Evolutionary conservation across 768 basidiomycete genomes (phyloP).

Genomic region (Pulveroboletus frians): DNA sequence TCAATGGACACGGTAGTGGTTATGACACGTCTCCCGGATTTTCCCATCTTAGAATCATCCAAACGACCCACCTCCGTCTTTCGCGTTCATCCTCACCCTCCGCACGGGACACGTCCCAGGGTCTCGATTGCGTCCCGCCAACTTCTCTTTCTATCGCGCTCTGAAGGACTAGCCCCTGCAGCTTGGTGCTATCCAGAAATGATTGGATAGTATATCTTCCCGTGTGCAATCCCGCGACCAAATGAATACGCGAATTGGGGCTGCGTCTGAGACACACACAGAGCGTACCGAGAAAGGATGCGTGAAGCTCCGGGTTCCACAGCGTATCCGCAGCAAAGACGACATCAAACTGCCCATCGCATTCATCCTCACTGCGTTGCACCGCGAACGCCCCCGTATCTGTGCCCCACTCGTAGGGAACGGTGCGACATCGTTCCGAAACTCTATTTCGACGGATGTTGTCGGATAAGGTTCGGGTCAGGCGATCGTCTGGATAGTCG

Average conservation of each 20-base stretch:
- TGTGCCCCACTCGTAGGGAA: slow-evolving; percentile 64
- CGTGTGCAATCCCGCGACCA: slow-evolving; percentile 75
- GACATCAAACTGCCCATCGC: slow-evolving; percentile 48
- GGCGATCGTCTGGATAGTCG: slow-evolving; percentile 66
- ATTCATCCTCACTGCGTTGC: slow-evolving; percentile 6
- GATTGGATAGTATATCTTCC: slow-evolving; percentile 66
- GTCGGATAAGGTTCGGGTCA: slow-evolving; percentile 52
- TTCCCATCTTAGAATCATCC: slow-evolving; percentile 54
- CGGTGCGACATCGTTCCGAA: slow-evolving; percentile 42
- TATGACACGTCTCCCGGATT: background rate
- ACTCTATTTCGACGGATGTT: slow-evolving; percentile 54
- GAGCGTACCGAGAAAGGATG: slow-evolving; percentile 49
- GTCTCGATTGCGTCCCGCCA: slow-evolving; percentile 33
- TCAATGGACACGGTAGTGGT: slow-evolving; percentile 11
- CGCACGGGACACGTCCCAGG: slow-evolving; percentile 49
- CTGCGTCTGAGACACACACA: slow-evolving; percentile 41
- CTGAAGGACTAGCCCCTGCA: slow-evolving; percentile 43
- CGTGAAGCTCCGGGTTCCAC: slow-evolving; percentile 66
- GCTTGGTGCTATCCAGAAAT: slow-evolving; percentile 39
- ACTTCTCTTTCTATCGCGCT: slow-evolving; percentile 46
- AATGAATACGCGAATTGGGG: slow-evolving; percentile 45
- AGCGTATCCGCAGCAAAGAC: slow-evolving; percentile 72
- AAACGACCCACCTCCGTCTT: slow-evolving; percentile 66
- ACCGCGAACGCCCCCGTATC: slow-evolving; percentile 31
- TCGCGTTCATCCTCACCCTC: slow-evolving; percentile 63